phyloP scores from a whole-genome alignment of 2,329 filamentous ascomycete species.

The Xylaria sp. region DNA sequence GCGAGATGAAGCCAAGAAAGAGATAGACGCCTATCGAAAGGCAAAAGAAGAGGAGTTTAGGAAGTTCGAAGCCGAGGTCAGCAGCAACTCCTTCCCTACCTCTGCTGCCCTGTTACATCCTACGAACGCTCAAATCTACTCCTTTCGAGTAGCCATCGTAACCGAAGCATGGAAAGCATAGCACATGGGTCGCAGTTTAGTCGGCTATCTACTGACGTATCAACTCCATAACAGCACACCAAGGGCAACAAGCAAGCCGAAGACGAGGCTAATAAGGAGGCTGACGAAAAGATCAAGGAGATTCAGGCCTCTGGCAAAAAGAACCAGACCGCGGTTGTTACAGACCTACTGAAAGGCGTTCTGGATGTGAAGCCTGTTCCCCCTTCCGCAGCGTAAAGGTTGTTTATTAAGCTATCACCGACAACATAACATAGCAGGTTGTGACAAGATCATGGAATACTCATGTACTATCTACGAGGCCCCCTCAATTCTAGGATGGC shows the following conservation, averaged over 20 bases:
- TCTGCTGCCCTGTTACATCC: not conserved
- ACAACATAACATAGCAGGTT: constrained; percentile 2
- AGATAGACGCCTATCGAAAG: constrained; percentile 92
- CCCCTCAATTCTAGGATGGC: not conserved
- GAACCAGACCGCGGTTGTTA: constrained; percentile 81
- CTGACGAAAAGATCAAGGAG: constrained; percentile 81
- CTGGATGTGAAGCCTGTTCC: constrained; percentile 81
- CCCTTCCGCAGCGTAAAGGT: constrained; percentile 50
- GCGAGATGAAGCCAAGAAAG: constrained; percentile 94
- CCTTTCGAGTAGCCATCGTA: not conserved
- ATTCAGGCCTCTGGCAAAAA: constrained; percentile 85
- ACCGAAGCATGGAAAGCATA: constrained; percentile 2
- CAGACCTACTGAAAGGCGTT: constrained; percentile 86
- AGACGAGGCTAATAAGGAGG: constrained; percentile 81
- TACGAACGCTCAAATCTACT: not conserved
- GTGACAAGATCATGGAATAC: constrained; percentile 14
- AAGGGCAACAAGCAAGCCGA: constrained; percentile 87
- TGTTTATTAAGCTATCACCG: not conserved
- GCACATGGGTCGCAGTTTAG: not conserved
- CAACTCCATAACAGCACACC: constrained; percentile 73
- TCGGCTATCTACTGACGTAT: constrained; percentile 21
- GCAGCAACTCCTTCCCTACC: constrained; percentile 7
- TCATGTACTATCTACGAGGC: not conserved
- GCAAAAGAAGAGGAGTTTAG: constrained; percentile 95
- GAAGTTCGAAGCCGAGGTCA: constrained; percentile 82